Conservation (phyloP, 345 rosid genomes). For the Salix exigua region DNA sequence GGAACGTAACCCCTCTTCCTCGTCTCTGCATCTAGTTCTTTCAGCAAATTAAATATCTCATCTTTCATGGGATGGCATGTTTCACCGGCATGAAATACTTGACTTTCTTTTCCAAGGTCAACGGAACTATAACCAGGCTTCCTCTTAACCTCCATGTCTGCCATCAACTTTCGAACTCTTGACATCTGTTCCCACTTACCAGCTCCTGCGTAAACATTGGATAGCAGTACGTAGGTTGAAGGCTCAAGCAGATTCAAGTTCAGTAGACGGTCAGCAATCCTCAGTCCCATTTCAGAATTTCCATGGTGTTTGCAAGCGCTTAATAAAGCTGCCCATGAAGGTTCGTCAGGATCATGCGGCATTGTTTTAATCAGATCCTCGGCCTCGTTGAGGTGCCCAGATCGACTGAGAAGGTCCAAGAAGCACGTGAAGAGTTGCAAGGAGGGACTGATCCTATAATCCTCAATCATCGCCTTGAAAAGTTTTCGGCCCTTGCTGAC, state of each 20-base stretch:
- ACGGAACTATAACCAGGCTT: constrained; percentile 69
- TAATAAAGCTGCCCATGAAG: constrained; percentile 77
- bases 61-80: constrained; percentile 48
- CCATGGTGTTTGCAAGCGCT: constrained; percentile 69
- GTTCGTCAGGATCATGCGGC: constrained; percentile 77
- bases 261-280: constrained; percentile 49
- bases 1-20: constrained; percentile 68
- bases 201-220: constrained; percentile 57
- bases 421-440: constrained; percentile 75
- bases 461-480: constrained; percentile 56
- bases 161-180: constrained; percentile 52
- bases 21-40: constrained; percentile 52
- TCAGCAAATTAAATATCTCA: constrained; percentile 46
- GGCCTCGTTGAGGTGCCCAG: constrained; percentile 68
- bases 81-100: constrained; percentile 69
- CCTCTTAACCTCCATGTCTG: constrained; percentile 43
- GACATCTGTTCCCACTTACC: constrained; percentile 56
- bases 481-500: constrained; percentile 56
- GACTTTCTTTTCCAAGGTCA: constrained; percentile 44
- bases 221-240: constrained; percentile 63
- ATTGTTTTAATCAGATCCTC: constrained; percentile 50
- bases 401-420: constrained; percentile 73
- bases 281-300: constrained; percentile 41
- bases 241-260: constrained; percentile 53
- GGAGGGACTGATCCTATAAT: constrained; percentile 52